Conservation (phyloP, 495 filamentous ascomycete genomes). For the Hypoxylon crocopeplum region DNA sequence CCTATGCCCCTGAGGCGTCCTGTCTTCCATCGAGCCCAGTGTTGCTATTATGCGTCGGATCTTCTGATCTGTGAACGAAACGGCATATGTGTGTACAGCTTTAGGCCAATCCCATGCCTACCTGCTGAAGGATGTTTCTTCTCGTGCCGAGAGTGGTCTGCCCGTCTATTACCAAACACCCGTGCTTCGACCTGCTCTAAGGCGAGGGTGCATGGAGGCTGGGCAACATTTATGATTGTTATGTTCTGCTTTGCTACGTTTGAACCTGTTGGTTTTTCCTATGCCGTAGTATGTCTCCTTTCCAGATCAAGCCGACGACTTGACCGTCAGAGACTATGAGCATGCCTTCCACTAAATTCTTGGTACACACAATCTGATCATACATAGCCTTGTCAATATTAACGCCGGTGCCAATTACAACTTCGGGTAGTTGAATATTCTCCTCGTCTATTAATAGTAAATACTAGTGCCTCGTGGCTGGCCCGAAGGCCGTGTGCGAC, state of each 20-base stretch:
- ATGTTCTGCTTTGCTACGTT: constrained; percentile 3
- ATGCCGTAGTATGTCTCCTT: background rate
- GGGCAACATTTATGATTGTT: constrained; percentile 65
- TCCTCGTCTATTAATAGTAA: too few species aligned
- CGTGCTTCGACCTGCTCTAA: constrained; percentile 62
- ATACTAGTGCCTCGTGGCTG: too few species aligned
- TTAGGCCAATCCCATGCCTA: constrained; percentile 73
- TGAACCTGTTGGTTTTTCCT: background rate
- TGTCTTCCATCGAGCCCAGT: background rate
- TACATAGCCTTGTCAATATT: too few species aligned
- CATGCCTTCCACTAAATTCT: too few species aligned
- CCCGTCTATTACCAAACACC: constrained; percentile 94
- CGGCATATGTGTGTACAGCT: constrained; percentile 99
- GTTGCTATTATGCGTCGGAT: background rate
- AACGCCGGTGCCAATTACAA: too few species aligned
- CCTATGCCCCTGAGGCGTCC: constrained; percentile 4
- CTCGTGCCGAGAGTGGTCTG: constrained; percentile 89
- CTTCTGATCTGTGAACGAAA: constrained; percentile 36
- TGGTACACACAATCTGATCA: too few species aligned
- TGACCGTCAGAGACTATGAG: too few species aligned
- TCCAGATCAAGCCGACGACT: background rate
- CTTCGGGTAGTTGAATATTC: too few species aligned
- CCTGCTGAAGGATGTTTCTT: constrained; percentile 91
- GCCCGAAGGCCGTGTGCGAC: too few species aligned
- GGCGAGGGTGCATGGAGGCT: constrained; percentile 86